Evolutionary conservation across 2,329 filamentous ascomycete genomes (phyloP).

Genomic region (Diaporthe longicolla): DNA sequence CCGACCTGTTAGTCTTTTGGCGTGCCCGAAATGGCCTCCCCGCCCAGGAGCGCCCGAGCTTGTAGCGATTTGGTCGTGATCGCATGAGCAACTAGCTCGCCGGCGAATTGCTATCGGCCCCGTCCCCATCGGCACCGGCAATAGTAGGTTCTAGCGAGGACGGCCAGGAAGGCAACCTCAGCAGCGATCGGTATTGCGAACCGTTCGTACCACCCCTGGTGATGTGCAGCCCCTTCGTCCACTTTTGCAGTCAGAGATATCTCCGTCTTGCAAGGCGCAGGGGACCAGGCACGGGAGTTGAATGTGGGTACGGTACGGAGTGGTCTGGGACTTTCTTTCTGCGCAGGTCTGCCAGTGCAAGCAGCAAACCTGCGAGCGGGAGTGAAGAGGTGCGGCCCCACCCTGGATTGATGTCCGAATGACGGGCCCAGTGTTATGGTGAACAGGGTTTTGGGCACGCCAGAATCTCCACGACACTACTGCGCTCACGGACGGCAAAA

Average conservation of each 20-base stretch:
- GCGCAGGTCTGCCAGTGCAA: slow-evolving; percentile 3
- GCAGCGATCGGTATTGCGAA: slow-evolving; percentile 19
- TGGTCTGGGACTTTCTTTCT: slow-evolving; percentile 8
- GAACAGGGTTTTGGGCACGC: slow-evolving; percentile 38
- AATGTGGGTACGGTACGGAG: slow-evolving; percentile 18
- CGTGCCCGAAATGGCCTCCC: slow-evolving; percentile 1
- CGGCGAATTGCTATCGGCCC: slow-evolving; percentile 26
- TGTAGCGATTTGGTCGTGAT: slow-evolving; percentile 20
- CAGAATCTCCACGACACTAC: slow-evolving; percentile 32
- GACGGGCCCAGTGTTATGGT: slow-evolving; percentile 39
- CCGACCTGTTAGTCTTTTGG: slow-evolving; percentile 5
- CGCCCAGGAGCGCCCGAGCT: slow-evolving; percentile 30
- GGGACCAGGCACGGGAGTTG: slow-evolving; percentile 27
- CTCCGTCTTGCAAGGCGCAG: slow-evolving; percentile 34
- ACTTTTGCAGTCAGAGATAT: slow-evolving; percentile 35
- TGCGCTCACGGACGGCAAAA: slow-evolving; percentile 31
- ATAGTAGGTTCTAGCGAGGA: slow-evolving; percentile 27
- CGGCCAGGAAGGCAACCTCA: slow-evolving; percentile 27
- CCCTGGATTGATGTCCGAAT: slow-evolving; percentile 42
- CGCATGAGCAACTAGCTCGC: slow-evolving; percentile 24
- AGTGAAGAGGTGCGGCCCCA: slow-evolving; percentile 32
- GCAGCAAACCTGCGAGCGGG: slow-evolving; percentile 16
- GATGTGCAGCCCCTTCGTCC: slow-evolving; percentile 34
- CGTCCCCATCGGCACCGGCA: slow-evolving; percentile 28
- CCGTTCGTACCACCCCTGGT: slow-evolving; percentile 28